A percentile compares a stretch with the other conserved stretches of the same genome.
Conservation (phyloP, 257 asterid genomes). For the Datura wrightii region DNA sequence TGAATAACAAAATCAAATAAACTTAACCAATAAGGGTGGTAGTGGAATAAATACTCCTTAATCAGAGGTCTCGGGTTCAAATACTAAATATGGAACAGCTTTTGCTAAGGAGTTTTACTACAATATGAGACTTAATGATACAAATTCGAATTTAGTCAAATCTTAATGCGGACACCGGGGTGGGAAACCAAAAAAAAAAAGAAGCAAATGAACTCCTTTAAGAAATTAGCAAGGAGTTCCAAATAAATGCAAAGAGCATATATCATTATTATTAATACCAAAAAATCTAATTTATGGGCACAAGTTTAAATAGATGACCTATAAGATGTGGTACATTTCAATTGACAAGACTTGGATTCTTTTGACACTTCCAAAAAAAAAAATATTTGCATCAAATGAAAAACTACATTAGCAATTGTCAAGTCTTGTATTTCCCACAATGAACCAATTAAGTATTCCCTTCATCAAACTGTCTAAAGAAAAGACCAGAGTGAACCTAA, state of each 20-base stretch:
- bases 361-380: background rate
- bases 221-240: background rate
- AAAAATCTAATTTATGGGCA: background rate
- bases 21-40: background rate
- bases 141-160: too few relatives aligned
- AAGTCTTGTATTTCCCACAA: constrained; percentile 3
- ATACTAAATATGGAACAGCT: too few relatives aligned
- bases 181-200: background rate
- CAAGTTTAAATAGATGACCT: background rate
- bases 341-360: constrained; percentile 10
- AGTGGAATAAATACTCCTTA: too few relatives aligned
- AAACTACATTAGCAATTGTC: background rate
- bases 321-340: background rate
- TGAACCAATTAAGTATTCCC: background rate
- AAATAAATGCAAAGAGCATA: constrained; percentile 5
- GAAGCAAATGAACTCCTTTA: background rate
- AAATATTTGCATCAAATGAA: constrained; percentile 12
- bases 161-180: too few relatives aligned
- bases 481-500: constrained; percentile 4
- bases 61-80: too few relatives aligned
- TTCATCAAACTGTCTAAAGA: constrained; percentile 7
- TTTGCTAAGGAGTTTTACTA: too few relatives aligned
- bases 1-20: background rate
- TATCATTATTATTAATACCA: background rate
- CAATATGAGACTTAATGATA: too few relatives aligned